Evolutionary conservation across 2,329 filamentous ascomycete genomes (phyloP).

Genomic region (Talaromyces sp.): DNA sequence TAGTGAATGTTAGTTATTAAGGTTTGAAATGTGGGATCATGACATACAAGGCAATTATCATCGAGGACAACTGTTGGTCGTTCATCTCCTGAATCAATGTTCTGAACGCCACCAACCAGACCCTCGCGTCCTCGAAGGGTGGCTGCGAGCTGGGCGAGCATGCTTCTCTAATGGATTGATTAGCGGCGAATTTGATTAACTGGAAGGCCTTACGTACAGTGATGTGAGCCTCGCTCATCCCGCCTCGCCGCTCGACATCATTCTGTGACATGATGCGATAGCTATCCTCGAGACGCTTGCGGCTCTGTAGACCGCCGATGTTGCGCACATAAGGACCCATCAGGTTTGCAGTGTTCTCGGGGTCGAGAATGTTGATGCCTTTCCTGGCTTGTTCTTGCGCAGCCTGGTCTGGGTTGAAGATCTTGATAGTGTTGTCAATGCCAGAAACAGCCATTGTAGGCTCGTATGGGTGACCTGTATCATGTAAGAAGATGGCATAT

Average conservation of each 20-base stretch:
- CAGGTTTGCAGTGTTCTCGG: slow-evolving; percentile 43
- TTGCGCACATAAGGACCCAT: slow-evolving; percentile 29
- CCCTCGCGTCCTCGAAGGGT: slow-evolving; percentile 44
- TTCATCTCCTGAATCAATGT: slow-evolving; percentile 26
- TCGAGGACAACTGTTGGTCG: slow-evolving; percentile 43
- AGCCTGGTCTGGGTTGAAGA: slow-evolving; percentile 64
- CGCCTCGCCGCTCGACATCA: slow-evolving; percentile 61
- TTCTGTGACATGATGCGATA: slow-evolving; percentile 66
- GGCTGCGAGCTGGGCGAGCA: slow-evolving; percentile 50
- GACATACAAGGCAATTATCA: slow-evolving; percentile 49
- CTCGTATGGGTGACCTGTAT: slow-evolving; percentile 65
- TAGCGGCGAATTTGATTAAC: not conserved
- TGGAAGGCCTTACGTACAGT: slow-evolving; percentile 47
- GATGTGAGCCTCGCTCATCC: slow-evolving; percentile 60
- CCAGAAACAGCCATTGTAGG: slow-evolving; percentile 67
- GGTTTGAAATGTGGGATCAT: not conserved
- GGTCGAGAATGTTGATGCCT: slow-evolving; percentile 61
- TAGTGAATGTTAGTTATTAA: slow-evolving; percentile 18
- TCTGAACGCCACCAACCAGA: slow-evolving; percentile 27
- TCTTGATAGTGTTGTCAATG: slow-evolving; percentile 70
- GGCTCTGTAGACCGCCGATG: slow-evolving; percentile 55
- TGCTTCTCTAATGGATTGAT: slow-evolving; percentile 43
- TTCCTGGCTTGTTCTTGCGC: slow-evolving; percentile 60
- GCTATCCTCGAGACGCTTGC: slow-evolving; percentile 61
- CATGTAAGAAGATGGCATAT: not conserved